Base-by-base conservation (phyloP, 768 basidiomycete species). In the Lyophyllum atratum region DNA sequence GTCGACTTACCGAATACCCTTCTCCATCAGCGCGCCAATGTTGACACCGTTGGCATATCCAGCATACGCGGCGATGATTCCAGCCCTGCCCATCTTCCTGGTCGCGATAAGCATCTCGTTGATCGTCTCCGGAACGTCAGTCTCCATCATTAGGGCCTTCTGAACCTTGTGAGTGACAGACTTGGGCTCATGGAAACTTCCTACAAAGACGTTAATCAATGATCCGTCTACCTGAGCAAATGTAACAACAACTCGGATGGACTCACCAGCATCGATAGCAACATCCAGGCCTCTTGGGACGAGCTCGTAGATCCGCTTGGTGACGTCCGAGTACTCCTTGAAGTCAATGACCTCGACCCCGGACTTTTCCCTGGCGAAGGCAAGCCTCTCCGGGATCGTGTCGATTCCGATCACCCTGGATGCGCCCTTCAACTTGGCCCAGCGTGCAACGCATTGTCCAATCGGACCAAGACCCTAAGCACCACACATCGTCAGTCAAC, bases 11-110 rank as follows among this genome's bases (percentile, higher is more conserved):
- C 86, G 74, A 17, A 88, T 72, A 9, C 89, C 89, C 69, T 87
- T 87, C 75, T 92, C 87, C 89, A 91, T 91, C 28, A 92, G 64
- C 0, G 89, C 85, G 8, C 89, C 88, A 50, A 92, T 73, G 65
- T 87, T 87, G 67, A 88, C 79, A 22, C 79, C 81, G 68, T 90
- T 89, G 21, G 85, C 83, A 70, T 76, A 85, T 0, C 85, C 87
- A 6, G 83, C 76, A 63, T 91, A 92, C 4, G 80, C 89, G 10
- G 85, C 86, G 49, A 87, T 90, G 50, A 90, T 70, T 0, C 87
- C 89, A 64, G 80, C 74, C 14, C 76, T 68, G 7, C 88, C 87
- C 66, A 76, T 75, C 73, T 92, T 87, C 51, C 76, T 68, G 1
- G 78, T 77, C 1, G 79, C 68, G 5, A 74, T 62, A 19, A 82